Conservation (phyloP, 164 flowering plant species). For the Nymphaea colorata region DNA sequence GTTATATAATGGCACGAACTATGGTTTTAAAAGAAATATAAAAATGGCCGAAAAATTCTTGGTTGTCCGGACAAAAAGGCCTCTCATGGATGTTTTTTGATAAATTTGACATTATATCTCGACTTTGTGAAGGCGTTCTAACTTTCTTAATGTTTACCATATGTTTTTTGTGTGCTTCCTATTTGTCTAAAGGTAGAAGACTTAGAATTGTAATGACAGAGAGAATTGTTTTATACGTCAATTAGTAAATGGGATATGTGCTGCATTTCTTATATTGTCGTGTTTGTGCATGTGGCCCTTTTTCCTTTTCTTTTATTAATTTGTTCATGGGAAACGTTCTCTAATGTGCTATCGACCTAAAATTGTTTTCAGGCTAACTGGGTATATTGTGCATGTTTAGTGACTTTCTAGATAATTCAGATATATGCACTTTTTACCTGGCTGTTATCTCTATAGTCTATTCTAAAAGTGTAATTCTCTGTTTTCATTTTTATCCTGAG, state of each 20-base stretch:
- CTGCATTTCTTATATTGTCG: neutral
- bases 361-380: neutral
- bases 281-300: neutral
- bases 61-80: neutral
- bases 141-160: neutral
- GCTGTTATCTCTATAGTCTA: neutral
- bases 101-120: neutral
- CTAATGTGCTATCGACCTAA: neutral
- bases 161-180: neutral
- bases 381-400: neutral
- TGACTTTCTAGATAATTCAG: too few relatives aligned
- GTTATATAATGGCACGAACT: too few relatives aligned
- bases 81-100: neutral
- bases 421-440: too few relatives aligned
- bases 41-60: neutral
- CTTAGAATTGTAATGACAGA: neutral
- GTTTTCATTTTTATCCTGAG: neutral
- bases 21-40: too few relatives aligned
- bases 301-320: too few relatives aligned
- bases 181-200: neutral
- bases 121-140: neutral
- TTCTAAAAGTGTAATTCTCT: neutral
- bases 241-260: neutral
- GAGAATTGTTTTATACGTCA: too few relatives aligned
- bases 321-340: neutral